Evolutionary conservation across 352 stramenopile genomes (phyloP), one percentile per base, ranked within the genome.

Genomic region (Saprolegnia diclina): DNA sequence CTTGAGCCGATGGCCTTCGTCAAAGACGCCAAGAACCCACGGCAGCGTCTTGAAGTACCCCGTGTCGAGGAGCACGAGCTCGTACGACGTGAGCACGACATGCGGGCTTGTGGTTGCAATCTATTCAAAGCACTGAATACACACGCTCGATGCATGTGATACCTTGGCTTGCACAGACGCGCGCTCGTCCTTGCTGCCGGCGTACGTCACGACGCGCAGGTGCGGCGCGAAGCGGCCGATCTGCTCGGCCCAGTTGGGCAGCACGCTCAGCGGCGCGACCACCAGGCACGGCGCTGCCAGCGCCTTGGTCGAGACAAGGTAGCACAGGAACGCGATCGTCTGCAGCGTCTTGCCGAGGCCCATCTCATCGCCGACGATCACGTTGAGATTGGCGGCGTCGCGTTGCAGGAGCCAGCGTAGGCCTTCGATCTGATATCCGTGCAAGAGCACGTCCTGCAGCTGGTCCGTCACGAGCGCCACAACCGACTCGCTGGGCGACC

Each of bases 181-280:
- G 4, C 84, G 77, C 22, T 92, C 81, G 55, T 78, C 73, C 56
- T 88, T 79, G 10, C 74, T 65, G 0, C 81, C 82, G 11, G 77
- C 77, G 72, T 88, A 89, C 76, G 89, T 82, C 65, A 75, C 45
- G 13, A 82, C 24, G 66, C 82, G 56, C 63, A 90, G 80, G 16
- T 71, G 81, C 3, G 85, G 80, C 1, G 85, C 85, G 55, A 88
- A 93, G 16, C 76, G 77, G 52, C 77, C 75, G 65, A 91, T 88
- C 73, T 95, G 83, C 65, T 92, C 81, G 71, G 88, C 82, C 86
- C 86, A 94, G 66, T 91, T 92, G 37, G 81, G 81, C 48, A 94
- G 67, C n/a, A 92, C 85, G 65, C 83, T 92, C 50, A 94, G 67
- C 44, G 86, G 86, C 9, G 83, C 84, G 21, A 89, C 79, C 37